Percentiles rank a stretch among this genome's conserved stretches.
Evolutionary conservation across 1,284 basidiomycete genomes (phyloP).

Genomic region (Takashimella koratensis): DNA sequence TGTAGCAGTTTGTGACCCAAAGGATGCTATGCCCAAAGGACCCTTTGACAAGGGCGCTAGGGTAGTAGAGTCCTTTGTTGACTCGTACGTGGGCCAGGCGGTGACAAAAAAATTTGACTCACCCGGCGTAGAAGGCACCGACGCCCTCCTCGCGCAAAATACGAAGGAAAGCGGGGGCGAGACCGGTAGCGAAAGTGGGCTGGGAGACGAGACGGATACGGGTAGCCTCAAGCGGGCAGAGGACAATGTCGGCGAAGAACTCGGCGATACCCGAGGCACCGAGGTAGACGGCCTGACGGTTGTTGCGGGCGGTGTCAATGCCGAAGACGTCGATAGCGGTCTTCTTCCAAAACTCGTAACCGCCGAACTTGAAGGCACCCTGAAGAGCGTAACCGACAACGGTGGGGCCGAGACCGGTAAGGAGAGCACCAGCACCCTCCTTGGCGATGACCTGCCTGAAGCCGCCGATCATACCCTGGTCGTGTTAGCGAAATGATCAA

Average conservation of each 20-base stretch:
- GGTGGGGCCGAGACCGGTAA: constrained; percentile 91
- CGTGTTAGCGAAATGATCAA: constrained; percentile 60
- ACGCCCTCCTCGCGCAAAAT: constrained; percentile 55
- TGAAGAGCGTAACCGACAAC: constrained; percentile 92
- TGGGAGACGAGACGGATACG: constrained; percentile 59
- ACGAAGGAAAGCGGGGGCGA: constrained; percentile 54
- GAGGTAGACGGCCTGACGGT: constrained; percentile 93
- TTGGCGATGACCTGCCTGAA: constrained; percentile 72
- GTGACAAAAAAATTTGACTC: too few relatives aligned
- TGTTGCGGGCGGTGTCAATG: constrained; percentile 73
- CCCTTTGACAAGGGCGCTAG: too few relatives aligned
- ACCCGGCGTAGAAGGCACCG: constrained; percentile 55
- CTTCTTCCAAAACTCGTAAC: constrained; percentile 94
- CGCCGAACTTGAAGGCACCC: constrained; percentile 95
- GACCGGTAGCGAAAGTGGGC: constrained; percentile 54
- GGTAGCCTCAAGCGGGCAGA: constrained; percentile 56
- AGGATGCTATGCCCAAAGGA: too few relatives aligned
- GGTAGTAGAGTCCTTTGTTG: too few relatives aligned
- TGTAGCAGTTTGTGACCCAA: constrained; percentile 38
- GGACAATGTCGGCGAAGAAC: constrained; percentile 82
- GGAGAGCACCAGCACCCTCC: constrained; percentile 79
- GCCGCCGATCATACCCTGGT: constrained; percentile 65
- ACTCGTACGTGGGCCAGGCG: too few relatives aligned
- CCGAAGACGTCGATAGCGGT: constrained; percentile 78
- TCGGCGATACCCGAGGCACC: constrained; percentile 90